Evolutionary conservation across 1,284 basidiomycete genomes (phyloP), one percentile per base, ranked within the genome.

Genomic region (Ganoderma meredithae): DNA sequence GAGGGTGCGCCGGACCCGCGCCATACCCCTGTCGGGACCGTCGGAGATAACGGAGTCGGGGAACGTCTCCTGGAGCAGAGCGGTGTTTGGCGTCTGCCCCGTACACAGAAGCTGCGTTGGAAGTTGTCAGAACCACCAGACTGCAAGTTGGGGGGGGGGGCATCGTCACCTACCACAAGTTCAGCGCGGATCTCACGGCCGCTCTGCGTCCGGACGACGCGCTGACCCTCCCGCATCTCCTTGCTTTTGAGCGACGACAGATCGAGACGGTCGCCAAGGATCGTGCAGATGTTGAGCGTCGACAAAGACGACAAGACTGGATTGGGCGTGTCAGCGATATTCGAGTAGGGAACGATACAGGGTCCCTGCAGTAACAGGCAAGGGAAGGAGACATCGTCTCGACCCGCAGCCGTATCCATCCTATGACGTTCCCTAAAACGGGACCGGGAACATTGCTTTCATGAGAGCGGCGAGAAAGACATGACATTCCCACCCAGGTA

Each of bases 21-120:
- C 85, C 59, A 86, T 81, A n/a, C 82, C 82, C 52, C 81, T 86
- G 10, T 73, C 70, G 9, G 75, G 72, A 9, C 77, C 77, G 25
- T 76, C 71, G 0, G 83, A 75, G 63, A 88, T 82, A 56, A 94
- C 82, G 1, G 85, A 83, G 2, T 80, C 74, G 0, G 87, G 83
- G 63, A 88, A 83, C 72, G 90, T 81, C 0, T 77, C 74, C 36
- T 76, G 79, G 33, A 95, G 79, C 49, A 94, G 76, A 0, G 78
- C 81, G 0, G 91, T 90, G 76, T 94, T 93, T 22, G 92, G 91
- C 44, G 80, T 83, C 79, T 94, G 92, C 8, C 93, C 93, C 0
- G 92, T 94, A 76, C 93, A 94, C 1, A 91, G 81, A 17, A 95
- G 83, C 90, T 93, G 61, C 64, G 10, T 47, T 39, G 9, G 27